Percentiles rank a stretch among this genome's conserved stretches.
phyloP scores from a whole-genome alignment of 768 basidiomycete species.

The Podaxis carcinomalis region DNA sequence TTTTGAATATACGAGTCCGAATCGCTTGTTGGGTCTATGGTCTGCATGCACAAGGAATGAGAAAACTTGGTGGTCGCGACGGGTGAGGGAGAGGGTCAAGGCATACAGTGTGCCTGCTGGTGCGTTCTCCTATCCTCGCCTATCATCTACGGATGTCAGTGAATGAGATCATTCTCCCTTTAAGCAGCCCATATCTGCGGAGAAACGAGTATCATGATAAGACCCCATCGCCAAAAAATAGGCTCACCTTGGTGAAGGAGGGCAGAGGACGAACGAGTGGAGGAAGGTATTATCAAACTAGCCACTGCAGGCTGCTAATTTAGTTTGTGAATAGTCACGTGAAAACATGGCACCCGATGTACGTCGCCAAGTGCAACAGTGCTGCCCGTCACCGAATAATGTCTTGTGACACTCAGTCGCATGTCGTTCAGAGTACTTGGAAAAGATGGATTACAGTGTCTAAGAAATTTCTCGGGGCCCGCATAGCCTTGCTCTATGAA shows the following conservation, averaged over 20 bases:
- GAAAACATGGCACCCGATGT: neutral
- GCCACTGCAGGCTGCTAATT: neutral
- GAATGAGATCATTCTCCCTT: neutral
- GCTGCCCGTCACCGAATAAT: too few relatives aligned
- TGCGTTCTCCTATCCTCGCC: neutral
- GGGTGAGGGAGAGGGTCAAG: neutral
- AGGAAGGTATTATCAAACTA: neutral
- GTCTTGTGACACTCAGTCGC: too few relatives aligned
- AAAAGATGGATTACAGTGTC: too few relatives aligned
- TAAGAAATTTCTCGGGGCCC: too few relatives aligned
- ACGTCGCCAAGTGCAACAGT: neutral
- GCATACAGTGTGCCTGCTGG: neutral
- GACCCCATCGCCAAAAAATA: neutral
- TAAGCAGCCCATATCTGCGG: neutral
- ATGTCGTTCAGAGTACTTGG: too few relatives aligned
- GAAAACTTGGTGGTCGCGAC: neutral
- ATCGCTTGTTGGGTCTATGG: too few relatives aligned
- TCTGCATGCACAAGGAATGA: neutral
- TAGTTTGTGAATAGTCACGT: neutral
- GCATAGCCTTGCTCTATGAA: too few relatives aligned
- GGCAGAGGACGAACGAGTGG: neutral
- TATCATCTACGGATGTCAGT: neutral
- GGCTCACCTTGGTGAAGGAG: neutral
- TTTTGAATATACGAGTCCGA: neutral
- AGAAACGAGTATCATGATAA: neutral